phyloP scores from a whole-genome alignment of 2,329 filamentous ascomycete genomes.

The Fusarium poae region DNA sequence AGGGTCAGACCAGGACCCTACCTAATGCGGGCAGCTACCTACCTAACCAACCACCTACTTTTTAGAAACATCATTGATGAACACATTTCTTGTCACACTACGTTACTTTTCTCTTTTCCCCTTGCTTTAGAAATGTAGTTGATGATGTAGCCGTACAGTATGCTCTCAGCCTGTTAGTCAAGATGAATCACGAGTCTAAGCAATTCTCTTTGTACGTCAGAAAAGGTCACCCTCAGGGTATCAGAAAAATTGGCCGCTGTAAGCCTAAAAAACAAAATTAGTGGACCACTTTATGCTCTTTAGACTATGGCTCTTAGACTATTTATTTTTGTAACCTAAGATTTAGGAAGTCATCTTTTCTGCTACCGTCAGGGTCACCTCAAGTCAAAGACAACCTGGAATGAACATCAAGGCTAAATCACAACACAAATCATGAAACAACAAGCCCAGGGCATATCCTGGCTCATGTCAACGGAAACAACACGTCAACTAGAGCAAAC shows the following conservation, averaged over 20 bases:
- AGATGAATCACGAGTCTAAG: background rate
- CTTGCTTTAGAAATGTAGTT: background rate
- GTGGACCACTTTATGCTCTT: no score
- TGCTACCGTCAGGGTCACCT: no score
- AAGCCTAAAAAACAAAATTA: no score
- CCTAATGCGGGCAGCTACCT: conserved; percentile 3
- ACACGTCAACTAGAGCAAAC: conserved; percentile 17
- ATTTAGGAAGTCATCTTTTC: no score
- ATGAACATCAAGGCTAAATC: conserved; percentile 1
- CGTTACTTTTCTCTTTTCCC: conserved; percentile 2
- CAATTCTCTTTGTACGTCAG: background rate
- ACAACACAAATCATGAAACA: conserved; percentile 15
- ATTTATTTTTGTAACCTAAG: no score
- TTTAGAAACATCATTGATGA: conserved; percentile 24
- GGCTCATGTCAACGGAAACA: conserved; percentile 36
- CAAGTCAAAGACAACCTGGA: background rate
- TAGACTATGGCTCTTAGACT: no score
- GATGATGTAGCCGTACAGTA: background rate
- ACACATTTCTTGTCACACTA: conserved; percentile 8
- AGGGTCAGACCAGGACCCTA: background rate
- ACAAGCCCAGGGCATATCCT: conserved; percentile 35
- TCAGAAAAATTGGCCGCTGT: no score
- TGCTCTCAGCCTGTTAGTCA: background rate
- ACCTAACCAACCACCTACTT: conserved; percentile 36
- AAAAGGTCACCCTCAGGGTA: no score